Percentiles rank a stretch among this genome's conserved stretches.
phyloP scores from a whole-genome alignment of 1,284 basidiomycete genomes.

The Erythrobasidium hasegawianum region DNA sequence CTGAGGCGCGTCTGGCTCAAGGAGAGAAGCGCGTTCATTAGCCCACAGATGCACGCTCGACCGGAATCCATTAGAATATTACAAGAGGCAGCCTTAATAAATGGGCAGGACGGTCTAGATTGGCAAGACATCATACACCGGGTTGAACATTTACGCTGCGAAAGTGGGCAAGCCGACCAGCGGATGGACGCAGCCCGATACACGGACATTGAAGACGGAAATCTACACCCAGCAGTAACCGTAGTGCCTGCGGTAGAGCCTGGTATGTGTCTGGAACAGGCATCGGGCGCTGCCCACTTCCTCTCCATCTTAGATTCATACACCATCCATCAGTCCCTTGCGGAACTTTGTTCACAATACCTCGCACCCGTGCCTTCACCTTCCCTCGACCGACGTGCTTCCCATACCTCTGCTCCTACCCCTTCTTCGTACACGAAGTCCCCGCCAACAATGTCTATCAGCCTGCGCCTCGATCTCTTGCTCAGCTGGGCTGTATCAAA shows the following conservation, averaged over 20 bases:
- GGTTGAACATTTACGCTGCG: too few relatives aligned
- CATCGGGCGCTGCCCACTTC: neutral
- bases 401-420: neutral
- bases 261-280: too few relatives aligned
- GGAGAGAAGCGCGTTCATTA: conserved; percentile 6
- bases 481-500: conserved; percentile 16
- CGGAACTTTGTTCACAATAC: neutral
- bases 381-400: neutral
- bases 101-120: too few relatives aligned
- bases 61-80: neutral
- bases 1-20: conserved; percentile 7
- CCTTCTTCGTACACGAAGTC: neutral
- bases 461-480: neutral
- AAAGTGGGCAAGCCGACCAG: too few relatives aligned
- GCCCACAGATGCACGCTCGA: neutral
- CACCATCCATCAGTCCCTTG: neutral
- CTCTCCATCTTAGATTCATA: neutral
- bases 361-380: neutral
- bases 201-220: too few relatives aligned
- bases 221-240: too few relatives aligned
- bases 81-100: too few relatives aligned
- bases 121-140: too few relatives aligned
- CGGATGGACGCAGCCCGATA: too few relatives aligned
- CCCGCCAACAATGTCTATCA: neutral
- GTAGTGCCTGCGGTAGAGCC: too few relatives aligned